Conservation (phyloP, 176 grass and related monocot genomes). For the Stipa capillata region DNA sequence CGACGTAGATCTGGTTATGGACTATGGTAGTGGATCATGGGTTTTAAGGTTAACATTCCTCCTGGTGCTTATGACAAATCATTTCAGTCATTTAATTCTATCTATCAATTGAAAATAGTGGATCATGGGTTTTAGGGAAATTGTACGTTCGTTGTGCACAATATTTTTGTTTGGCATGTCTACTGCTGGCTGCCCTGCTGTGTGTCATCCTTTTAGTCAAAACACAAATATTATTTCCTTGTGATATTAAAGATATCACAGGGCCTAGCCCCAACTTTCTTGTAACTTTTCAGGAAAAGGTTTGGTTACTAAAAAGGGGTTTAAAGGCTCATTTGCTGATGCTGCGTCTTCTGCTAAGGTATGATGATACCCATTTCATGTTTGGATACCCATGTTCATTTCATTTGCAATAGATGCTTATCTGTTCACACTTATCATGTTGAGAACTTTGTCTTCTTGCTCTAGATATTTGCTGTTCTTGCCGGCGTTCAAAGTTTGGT, state of each 20-base stretch:
- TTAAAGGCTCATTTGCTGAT: slow-evolving; percentile 68
- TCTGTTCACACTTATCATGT: neutral
- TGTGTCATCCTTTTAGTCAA: neutral
- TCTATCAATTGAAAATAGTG: neutral
- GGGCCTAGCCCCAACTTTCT: neutral
- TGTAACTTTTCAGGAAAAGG: slow-evolving; percentile 56
- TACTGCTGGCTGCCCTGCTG: neutral
- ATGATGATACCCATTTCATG: neutral
- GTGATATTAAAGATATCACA: neutral
- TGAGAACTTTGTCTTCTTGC: neutral
- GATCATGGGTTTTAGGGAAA: no score
- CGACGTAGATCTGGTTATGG: neutral
- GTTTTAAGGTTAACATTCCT: neutral
- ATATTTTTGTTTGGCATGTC: neutral
- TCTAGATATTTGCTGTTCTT: slow-evolving; percentile 76
- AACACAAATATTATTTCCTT: neutral
- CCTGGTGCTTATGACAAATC: neutral
- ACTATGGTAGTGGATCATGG: neutral
- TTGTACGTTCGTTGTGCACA: neutral
- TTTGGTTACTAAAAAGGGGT: slow-evolving; percentile 49
- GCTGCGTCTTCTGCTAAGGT: slow-evolving; percentile 80
- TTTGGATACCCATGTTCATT: neutral
- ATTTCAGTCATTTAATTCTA: neutral
- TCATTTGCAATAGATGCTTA: slow-evolving; percentile 13
- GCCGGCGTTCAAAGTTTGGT: slow-evolving; percentile 78